Conservation (phyloP, 2,329 filamentous ascomycete species). For the Scytalidium lignicola region DNA sequence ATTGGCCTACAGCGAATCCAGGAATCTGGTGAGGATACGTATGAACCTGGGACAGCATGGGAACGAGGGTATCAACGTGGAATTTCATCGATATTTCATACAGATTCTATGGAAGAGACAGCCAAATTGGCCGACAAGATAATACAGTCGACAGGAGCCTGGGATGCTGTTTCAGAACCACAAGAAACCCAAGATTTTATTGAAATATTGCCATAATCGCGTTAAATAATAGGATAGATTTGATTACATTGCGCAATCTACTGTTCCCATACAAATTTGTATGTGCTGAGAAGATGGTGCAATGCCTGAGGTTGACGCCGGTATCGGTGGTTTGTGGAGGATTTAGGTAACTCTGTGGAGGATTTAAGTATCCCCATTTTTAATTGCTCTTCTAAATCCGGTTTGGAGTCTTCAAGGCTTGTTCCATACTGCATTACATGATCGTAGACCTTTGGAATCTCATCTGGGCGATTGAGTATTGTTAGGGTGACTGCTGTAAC, state of each 20-base stretch:
- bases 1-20: not conserved
- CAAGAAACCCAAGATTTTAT: too few species aligned
- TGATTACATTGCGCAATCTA: too few species aligned
- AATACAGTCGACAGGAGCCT: too few species aligned
- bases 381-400: conserved; percentile 33
- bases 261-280: too few species aligned
- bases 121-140: not conserved
- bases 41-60: not conserved
- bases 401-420: conserved; percentile 17
- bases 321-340: too few species aligned
- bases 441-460: conserved; percentile 39
- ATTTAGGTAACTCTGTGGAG: too few species aligned
- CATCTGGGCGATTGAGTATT: conserved; percentile 43
- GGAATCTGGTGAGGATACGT: not conserved
- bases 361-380: too few species aligned
- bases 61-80: not conserved
- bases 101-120: not conserved
- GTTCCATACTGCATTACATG: conserved; percentile 33
- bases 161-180: too few species aligned
- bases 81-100: not conserved
- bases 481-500: conserved; percentile 40
- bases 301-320: too few species aligned
- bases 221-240: too few species aligned
- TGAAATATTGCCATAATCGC: too few species aligned
- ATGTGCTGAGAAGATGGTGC: too few species aligned